Evolutionary conservation across 2,329 filamentous ascomycete species (phyloP).

Genomic region (Botrytis galanthina): DNA sequence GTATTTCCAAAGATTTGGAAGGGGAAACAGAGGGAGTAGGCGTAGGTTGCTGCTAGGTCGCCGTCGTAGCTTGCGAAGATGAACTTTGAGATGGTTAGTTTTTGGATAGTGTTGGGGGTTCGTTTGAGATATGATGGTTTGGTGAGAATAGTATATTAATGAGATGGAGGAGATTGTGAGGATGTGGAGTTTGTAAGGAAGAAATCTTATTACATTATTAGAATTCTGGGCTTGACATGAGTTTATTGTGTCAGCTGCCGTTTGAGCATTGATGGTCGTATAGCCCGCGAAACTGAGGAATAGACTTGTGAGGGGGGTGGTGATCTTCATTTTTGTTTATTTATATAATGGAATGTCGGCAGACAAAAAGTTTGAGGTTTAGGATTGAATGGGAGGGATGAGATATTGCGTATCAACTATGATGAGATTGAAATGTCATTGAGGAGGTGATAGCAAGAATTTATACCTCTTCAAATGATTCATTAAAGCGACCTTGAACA

Average conservation of each 20-base stretch:
- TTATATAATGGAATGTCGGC: too few relatives aligned
- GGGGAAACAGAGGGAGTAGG: neutral
- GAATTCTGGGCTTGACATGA: neutral
- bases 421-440: too few relatives aligned
- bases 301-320: neutral
- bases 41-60: neutral
- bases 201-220: neutral
- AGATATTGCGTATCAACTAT: neutral
- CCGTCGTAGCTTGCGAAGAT: neutral
- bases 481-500: neutral
- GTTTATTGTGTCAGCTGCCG: neutral
- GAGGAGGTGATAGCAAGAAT: neutral
- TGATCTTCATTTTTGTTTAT: neutral
- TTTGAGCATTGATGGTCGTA: neutral
- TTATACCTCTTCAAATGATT: neutral
- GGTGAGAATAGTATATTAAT: neutral
- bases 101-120: neutral
- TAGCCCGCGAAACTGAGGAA: neutral
- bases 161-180: too few relatives aligned
- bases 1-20: neutral
- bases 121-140: neutral
- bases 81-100: neutral
- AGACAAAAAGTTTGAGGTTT: too few relatives aligned
- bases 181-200: too few relatives aligned
- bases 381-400: too few relatives aligned